Conservation (phyloP, 495 filamentous ascomycete genomes). For the Annulohypoxylon stygium region DNA sequence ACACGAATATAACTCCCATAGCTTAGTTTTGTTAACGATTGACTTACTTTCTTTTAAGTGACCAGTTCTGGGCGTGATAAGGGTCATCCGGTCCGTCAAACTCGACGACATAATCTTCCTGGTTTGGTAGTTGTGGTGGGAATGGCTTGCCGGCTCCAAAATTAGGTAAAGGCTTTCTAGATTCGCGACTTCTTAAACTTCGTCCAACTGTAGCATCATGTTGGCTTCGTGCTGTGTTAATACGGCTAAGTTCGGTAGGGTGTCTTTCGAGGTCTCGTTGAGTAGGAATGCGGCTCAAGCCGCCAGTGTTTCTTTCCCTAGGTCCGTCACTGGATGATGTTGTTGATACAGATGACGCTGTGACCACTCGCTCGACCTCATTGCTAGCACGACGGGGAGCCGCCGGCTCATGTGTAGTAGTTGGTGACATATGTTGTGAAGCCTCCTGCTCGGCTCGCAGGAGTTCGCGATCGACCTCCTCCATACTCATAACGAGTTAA, state of each 20-base stretch:
- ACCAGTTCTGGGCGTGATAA: conserved; percentile 87
- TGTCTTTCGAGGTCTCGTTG: conserved; percentile 77
- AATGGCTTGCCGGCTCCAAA: conserved; percentile 83
- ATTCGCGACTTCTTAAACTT: conserved; percentile 62
- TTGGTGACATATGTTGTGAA: conserved; percentile 30
- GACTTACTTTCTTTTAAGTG: conserved; percentile 77
- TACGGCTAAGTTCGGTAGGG: conserved; percentile 79
- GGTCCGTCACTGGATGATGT: conserved; percentile 54
- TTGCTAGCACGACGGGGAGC: conserved; percentile 53
- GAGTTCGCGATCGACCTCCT: conserved; percentile 67
- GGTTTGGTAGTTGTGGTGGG: conserved; percentile 76
- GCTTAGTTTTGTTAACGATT: neutral
- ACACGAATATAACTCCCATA: neutral
- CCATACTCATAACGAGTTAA: conserved; percentile 52
- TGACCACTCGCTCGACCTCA: conserved; percentile 64
- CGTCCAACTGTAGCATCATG: conserved; percentile 81
- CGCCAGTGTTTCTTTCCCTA: conserved; percentile 29
- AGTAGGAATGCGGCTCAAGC: conserved; percentile 73
- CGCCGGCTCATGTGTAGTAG: conserved; percentile 36
- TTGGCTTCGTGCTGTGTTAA: conserved; percentile 79
- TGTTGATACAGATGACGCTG: conserved; percentile 65
- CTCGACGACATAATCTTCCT: conserved; percentile 89
- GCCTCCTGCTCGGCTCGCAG: conserved; percentile 62
- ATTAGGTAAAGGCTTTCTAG: conserved; percentile 67
- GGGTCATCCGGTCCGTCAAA: conserved; percentile 85